A percentile compares a stretch with the other conserved stretches of the same genome.
phyloP scores from a whole-genome alignment of 495 filamentous ascomycete species.

The Aspergillus cavernicola region DNA sequence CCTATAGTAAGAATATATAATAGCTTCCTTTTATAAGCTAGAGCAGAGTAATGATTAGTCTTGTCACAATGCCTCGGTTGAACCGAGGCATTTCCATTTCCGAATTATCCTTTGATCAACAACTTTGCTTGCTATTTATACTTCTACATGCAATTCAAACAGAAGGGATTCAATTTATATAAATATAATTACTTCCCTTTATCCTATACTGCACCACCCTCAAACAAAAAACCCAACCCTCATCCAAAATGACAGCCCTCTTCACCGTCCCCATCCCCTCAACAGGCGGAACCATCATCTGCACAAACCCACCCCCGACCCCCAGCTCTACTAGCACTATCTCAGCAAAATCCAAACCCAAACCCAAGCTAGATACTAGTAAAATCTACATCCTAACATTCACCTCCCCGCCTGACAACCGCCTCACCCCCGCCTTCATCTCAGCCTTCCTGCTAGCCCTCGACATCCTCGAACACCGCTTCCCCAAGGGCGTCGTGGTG shows the following conservation, averaged over 20 bases:
- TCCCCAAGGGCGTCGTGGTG: slow-evolving; percentile 65
- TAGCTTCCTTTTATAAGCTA: too few species aligned
- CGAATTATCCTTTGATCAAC: neutral
- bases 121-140: too few species aligned
- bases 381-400: slow-evolving; percentile 71
- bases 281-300: slow-evolving; percentile 49
- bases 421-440: slow-evolving; percentile 65
- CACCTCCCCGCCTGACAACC: slow-evolving; percentile 66
- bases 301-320: slow-evolving; percentile 48
- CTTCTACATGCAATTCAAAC: too few species aligned
- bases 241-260: slow-evolving; percentile 21
- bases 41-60: too few species aligned
- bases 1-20: too few species aligned
- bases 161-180: too few species aligned
- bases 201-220: too few species aligned
- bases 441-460: slow-evolving; percentile 62
- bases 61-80: neutral
- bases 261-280: slow-evolving; percentile 45
- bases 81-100: slow-evolving; percentile 6
- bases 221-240: too few species aligned
- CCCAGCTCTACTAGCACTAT: neutral
- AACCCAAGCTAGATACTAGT: slow-evolving; percentile 23
- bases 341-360: neutral
- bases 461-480: slow-evolving; percentile 65
- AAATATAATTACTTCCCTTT: too few species aligned